Evolutionary conservation across 2,329 filamentous ascomycete genomes (phyloP), one percentile per base, ranked within the genome.

Genomic region (Diaporthe sp.): DNA sequence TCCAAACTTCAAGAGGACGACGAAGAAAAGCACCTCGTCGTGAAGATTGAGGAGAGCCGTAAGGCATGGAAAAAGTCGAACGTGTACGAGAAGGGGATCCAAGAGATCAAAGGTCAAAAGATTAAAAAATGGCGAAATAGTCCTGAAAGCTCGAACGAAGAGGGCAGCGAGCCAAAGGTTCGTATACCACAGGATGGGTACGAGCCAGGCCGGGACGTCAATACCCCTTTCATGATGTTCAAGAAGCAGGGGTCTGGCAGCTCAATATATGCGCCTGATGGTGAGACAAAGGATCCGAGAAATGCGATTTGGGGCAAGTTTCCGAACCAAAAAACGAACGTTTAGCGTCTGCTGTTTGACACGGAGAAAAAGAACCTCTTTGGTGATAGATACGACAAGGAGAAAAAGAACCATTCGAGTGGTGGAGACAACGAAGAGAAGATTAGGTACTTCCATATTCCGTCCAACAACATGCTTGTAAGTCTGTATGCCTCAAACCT

Each of bases 181-280:
- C n/a, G 19, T 0, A 9, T 7, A 7, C 8, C 19, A 10, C 1
- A 12, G 12, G 37, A 4, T 15, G 12, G 5, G 1, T 61, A 61
- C 3, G 37, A 61, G 0, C 58, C 58, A 9, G 22, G 13, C 4
- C 58, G 37, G 13, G 58, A 61, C 28, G 37, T 61, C n/a, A 61
- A 42, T 42, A 15, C 37, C 2, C 58, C 58, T 42, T 61, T 61
- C 58, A 61, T 61, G 58, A 37, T 25, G 13, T 61, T 42, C 22
- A n/a, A 61, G 19, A 61, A 28, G 12, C 19, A 4, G 19, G 1
- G 28, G 0, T 0, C 3, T n/a, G 0, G 6, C 2, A 17, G 3
- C 19, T 61, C 19, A 1, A 4, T 28, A 4, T 61, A 25, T 34
- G 17, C 9, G 22, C 34, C 12, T 15, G 58, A 25, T 3, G 2